Evolutionary conservation across 2,329 filamentous ascomycete species (phyloP).

Genomic region (Ascochyta viciae-villosae): DNA sequence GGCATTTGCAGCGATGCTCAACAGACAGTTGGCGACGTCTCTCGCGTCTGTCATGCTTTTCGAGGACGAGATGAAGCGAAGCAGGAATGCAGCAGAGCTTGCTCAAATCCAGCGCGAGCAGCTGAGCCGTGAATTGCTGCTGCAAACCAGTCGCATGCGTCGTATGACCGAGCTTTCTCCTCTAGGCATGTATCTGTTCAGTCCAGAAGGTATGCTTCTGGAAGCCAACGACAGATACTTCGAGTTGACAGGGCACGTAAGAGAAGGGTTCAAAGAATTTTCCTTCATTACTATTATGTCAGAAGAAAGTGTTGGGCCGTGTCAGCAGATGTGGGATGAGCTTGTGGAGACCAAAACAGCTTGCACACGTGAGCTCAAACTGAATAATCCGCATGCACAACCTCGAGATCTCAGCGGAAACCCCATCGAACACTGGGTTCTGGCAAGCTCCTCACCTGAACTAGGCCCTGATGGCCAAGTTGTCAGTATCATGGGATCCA

Average conservation of each 20-base stretch:
- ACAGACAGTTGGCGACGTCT: conserved; percentile 43
- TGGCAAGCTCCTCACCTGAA: conserved; percentile 44
- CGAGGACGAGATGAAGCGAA: conserved; percentile 42
- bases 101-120: conserved; percentile 40
- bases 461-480: conserved; percentile 35
- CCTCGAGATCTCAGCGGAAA: conserved; percentile 49
- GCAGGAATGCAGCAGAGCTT: conserved; percentile 33
- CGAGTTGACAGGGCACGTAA: conserved; percentile 55
- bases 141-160: conserved; percentile 44
- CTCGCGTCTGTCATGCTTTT: conserved; percentile 44
- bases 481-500: conserved; percentile 39
- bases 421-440: conserved; percentile 55
- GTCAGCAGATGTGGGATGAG: conserved; percentile 51
- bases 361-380: conserved; percentile 53
- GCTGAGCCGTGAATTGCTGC: conserved; percentile 34
- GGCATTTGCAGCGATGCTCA: conserved; percentile 40
- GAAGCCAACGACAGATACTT: conserved; percentile 57
- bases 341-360: conserved; percentile 46
- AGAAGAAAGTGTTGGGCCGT: conserved; percentile 41
- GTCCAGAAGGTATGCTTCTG: conserved; percentile 50
- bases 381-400: conserved; percentile 45
- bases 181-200: conserved; percentile 44
- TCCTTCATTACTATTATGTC: conserved; percentile 53
- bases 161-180: conserved; percentile 46
- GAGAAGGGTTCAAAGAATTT: conserved; percentile 50